phyloP scores from a whole-genome alignment of 805 yeast species.

The Nematodospora valgi region DNA sequence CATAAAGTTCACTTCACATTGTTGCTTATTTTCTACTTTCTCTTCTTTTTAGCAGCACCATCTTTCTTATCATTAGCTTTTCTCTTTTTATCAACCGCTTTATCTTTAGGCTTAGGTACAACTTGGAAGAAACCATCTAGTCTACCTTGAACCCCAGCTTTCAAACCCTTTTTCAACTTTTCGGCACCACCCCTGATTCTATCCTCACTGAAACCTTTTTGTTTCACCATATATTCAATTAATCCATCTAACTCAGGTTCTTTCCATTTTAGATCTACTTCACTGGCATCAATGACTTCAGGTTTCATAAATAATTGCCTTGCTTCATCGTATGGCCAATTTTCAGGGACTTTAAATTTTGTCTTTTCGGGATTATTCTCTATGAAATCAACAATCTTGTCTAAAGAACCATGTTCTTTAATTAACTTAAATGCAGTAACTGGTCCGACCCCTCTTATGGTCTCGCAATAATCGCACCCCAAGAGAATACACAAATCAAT shows the following conservation, averaged over 20 bases:
- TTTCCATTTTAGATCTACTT: slow-evolving; percentile 74
- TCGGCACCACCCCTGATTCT: slow-evolving; percentile 85
- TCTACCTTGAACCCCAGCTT: slow-evolving; percentile 85
- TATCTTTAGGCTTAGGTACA: slow-evolving; percentile 46
- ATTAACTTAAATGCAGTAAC: slow-evolving; percentile 88
- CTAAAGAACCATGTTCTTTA: slow-evolving; percentile 79
- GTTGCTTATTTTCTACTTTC: slow-evolving; percentile 8
- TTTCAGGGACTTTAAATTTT: slow-evolving; percentile 84
- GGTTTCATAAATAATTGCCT: slow-evolving; percentile 80
- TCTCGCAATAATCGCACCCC: slow-evolving; percentile 97
- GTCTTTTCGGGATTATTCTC: slow-evolving; percentile 50
- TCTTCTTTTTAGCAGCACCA: slow-evolving; percentile 22
- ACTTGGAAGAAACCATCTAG: slow-evolving; percentile 88
- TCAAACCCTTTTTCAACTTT: slow-evolving; percentile 77
- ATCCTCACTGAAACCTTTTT: slow-evolving; percentile 92
- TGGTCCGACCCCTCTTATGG: slow-evolving; percentile 94
- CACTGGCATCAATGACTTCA: slow-evolving; percentile 63
- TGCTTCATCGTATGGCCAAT: slow-evolving; percentile 91
- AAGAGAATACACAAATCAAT: slow-evolving; percentile 88
- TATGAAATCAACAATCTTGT: slow-evolving; percentile 67
- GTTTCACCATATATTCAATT: slow-evolving; percentile 74
- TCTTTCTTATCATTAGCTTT: slow-evolving; percentile 24
- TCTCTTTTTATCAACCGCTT: slow-evolving; percentile 28
- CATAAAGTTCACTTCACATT: not conserved
- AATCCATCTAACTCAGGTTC: slow-evolving; percentile 87